Conservation (phyloP, 2,329 filamentous ascomycete species). For the Hymenoscyphus fraxineus region DNA sequence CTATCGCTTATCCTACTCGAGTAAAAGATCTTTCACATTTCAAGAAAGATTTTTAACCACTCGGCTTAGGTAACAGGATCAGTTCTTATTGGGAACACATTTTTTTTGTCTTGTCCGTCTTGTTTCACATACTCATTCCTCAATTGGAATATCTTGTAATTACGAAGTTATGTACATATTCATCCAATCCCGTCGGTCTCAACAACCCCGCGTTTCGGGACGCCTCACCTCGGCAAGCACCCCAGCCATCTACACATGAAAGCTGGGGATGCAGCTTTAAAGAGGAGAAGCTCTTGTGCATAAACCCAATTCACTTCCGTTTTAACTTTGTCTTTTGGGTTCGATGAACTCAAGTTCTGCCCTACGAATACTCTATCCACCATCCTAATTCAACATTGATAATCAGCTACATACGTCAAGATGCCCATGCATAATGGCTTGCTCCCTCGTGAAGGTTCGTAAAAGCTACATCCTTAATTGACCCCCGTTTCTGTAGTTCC, state of each 20-base stretch:
- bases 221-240: not conserved
- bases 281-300: not conserved
- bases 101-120: no score
- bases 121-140: not conserved
- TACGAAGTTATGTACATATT: not conserved
- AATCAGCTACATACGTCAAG: not conserved
- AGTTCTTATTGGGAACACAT: no score
- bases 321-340: not conserved
- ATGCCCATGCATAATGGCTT: conserved; percentile 48
- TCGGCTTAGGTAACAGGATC: no score
- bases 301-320: not conserved
- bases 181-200: not conserved
- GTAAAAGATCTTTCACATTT: no score
- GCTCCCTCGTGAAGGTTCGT: conserved; percentile 47
- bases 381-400: not conserved
- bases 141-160: not conserved
- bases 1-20: no score
- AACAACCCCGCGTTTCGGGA: conserved; percentile 6
- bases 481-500: not conserved
- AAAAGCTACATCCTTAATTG: no score
- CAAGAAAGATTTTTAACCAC: no score
- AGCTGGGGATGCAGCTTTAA: not conserved
- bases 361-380: not conserved
- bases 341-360: not conserved
- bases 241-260: conserved; percentile 2